Conservation (phyloP, 2,329 filamentous ascomycete genomes). For the Calycina herbarum region DNA sequence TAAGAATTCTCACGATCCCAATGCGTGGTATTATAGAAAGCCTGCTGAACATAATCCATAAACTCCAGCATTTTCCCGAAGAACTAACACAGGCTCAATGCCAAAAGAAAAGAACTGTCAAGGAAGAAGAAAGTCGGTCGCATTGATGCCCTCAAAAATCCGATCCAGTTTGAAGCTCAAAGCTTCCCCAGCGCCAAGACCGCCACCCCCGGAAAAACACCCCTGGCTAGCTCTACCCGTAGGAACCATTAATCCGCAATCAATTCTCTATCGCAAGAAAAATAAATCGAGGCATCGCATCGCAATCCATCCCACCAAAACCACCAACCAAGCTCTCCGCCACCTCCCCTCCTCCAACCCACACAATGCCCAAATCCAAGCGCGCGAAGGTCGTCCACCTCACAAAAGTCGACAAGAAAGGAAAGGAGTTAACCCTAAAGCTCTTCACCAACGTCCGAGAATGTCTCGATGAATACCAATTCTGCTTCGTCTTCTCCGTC, state of each 20-base stretch:
- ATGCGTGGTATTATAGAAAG: slow-evolving; percentile 81
- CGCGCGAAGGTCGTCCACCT: slow-evolving; percentile 86
- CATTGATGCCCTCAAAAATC: not conserved
- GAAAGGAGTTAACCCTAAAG: slow-evolving; percentile 81
- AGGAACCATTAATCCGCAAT: slow-evolving; percentile 19
- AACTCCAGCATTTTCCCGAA: slow-evolving; percentile 75
- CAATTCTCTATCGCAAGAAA: slow-evolving; percentile 22
- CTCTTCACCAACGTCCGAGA: slow-evolving; percentile 88
- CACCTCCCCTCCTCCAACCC: not conserved
- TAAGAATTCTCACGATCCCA: slow-evolving; percentile 95
- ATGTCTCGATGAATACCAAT: slow-evolving; percentile 78
- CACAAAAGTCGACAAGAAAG: slow-evolving; percentile 90
- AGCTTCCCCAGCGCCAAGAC: not conserved
- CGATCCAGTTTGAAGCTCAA: not conserved
- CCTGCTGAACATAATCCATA: slow-evolving; percentile 94
- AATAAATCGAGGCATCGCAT: slow-evolving; percentile 21
- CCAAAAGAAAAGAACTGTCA: not conserved
- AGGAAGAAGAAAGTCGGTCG: not conserved
- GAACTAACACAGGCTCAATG: not conserved
- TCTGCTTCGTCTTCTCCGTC: slow-evolving; percentile 90
- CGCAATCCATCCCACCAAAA: slow-evolving; percentile 11
- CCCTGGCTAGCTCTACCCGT: slow-evolving; percentile 21
- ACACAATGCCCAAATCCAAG: slow-evolving; percentile 90
- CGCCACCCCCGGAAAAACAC: not conserved
- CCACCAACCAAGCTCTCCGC: slow-evolving; percentile 8